Evolutionary conservation across 495 filamentous ascomycete genomes (phyloP).

Genomic region (Aspergillus kassunensis): DNA sequence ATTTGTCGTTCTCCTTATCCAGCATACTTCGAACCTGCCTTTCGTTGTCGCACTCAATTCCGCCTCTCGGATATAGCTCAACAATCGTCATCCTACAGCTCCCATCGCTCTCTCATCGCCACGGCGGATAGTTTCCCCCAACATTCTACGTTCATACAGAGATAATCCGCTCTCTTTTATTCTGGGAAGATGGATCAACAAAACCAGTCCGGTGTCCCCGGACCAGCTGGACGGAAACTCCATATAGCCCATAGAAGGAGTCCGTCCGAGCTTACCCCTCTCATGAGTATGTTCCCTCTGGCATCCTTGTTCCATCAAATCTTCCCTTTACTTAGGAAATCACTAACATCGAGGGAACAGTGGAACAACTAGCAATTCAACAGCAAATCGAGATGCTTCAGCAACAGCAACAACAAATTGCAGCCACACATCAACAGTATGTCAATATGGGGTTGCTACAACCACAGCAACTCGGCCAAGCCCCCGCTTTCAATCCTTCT

Average conservation of each 20-base stretch:
- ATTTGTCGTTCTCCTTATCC: conserved; percentile 26
- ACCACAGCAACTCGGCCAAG: conserved; percentile 71
- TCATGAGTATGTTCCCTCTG: conserved; percentile 85
- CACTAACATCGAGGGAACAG: conserved; percentile 37
- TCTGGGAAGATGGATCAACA: conserved; percentile 73
- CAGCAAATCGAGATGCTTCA: conserved; percentile 98
- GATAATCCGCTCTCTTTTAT: conserved; percentile 17
- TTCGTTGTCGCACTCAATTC: conserved; percentile 23
- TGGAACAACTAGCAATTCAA: conserved; percentile 98
- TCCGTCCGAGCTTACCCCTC: conserved; percentile 93
- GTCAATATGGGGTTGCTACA: conserved; percentile 93
- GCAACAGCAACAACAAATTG: conserved; percentile 97
- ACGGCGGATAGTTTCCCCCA: conserved; percentile 4
- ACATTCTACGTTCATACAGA: conserved; percentile 1
- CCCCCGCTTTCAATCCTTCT: conserved; percentile 62
- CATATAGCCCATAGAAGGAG: conserved; percentile 97
- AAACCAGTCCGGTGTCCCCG: conserved; percentile 69
- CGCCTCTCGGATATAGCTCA: conserved; percentile 1
- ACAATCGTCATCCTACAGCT: conserved; percentile 8
- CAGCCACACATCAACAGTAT: conserved; percentile 93
- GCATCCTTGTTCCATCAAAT: too few relatives aligned
- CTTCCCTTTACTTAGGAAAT: background rate
- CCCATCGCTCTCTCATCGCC: conserved; percentile 15
- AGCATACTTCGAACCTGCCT: conserved; percentile 27
- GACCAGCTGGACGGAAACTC: conserved; percentile 82